Conservation (phyloP, 2,329 filamentous ascomycete genomes). For the Epichloe coenophiala region DNA sequence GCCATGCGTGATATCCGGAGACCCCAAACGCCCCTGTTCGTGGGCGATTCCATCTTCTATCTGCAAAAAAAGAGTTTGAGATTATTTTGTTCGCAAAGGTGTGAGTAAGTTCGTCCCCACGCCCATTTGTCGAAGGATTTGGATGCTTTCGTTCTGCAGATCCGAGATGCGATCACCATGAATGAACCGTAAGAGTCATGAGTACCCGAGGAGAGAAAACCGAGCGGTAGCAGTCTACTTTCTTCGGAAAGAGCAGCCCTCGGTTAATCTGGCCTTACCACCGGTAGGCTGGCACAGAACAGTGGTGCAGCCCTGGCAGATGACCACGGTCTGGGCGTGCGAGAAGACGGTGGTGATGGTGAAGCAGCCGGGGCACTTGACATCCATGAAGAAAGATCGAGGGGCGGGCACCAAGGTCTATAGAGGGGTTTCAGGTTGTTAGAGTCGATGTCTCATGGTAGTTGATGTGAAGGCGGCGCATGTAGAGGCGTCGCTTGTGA, state of each 20-base stretch:
- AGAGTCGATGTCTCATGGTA: constrained; percentile 3
- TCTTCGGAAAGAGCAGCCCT: constrained; percentile 99
- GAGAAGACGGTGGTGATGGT: constrained; percentile 99
- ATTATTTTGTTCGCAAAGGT: constrained; percentile 1
- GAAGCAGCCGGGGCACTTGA: constrained; percentile 99
- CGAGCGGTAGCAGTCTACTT: constrained; percentile 62
- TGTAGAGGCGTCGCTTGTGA: constrained; percentile 3
- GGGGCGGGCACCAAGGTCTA: constrained; percentile 89
- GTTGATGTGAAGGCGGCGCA: neutral
- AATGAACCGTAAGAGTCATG: constrained; percentile 36
- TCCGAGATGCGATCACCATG: constrained; percentile 41
- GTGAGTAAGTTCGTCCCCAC: constrained; percentile 29
- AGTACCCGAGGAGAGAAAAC: constrained; percentile 34
- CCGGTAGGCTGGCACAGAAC: constrained; percentile 99
- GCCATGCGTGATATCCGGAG: constrained; percentile 72
- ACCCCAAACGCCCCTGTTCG: constrained; percentile 58
- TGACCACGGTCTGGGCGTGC: constrained; percentile 99
- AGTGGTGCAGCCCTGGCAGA: constrained; percentile 98
- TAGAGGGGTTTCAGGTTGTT: neutral
- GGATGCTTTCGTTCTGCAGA: constrained; percentile 44
- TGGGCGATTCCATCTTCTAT: constrained; percentile 58
- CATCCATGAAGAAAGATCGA: constrained; percentile 99
- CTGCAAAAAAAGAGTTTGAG: constrained; percentile 33
- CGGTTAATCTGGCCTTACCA: constrained; percentile 96
- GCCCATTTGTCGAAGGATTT: constrained; percentile 32